A percentile compares a stretch with the other conserved stretches of the same genome.
Evolutionary conservation across 176 grass and related monocot genomes (phyloP).

Genomic region (Eragrostis nindensis): DNA sequence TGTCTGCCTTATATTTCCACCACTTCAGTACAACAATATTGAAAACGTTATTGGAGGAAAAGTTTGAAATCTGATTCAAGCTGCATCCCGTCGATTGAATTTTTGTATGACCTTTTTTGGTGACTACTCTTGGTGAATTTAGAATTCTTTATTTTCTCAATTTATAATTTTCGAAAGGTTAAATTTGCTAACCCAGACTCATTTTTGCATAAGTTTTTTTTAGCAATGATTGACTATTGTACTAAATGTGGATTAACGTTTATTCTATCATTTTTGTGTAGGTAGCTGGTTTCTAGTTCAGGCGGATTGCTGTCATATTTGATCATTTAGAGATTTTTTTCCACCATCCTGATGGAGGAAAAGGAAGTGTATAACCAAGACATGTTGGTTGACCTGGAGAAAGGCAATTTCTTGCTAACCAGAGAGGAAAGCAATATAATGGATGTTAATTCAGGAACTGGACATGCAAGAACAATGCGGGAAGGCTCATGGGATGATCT

Average conservation of each 20-base stretch:
- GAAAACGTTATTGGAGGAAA: neutral
- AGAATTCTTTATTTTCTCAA: too few species aligned
- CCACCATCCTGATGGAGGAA: conserved; percentile 43
- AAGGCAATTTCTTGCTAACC: conserved; percentile 37
- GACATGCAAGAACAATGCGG: conserved; percentile 9
- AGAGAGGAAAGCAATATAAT: neutral
- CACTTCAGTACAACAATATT: neutral
- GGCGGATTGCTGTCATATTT: neutral
- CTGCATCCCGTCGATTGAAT: neutral
- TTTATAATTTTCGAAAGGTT: neutral
- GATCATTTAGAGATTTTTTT: conserved; percentile 7
- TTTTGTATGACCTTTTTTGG: neutral
- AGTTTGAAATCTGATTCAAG: neutral
- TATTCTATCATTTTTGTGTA: conserved; percentile 13
- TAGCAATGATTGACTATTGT: neutral
- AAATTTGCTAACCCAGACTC: neutral
- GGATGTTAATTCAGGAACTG: neutral
- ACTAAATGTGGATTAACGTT: too few species aligned
- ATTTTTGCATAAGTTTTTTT: neutral
- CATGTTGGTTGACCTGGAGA: conserved; percentile 63
- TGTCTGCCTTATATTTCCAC: neutral
- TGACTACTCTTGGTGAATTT: neutral
- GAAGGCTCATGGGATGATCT: conserved; percentile 18
- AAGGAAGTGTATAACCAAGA: conserved; percentile 38
- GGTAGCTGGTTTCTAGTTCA: conserved; percentile 1